phyloP scores from a whole-genome alignment of 306 rosid genomes.

The Lablab purpureus region DNA sequence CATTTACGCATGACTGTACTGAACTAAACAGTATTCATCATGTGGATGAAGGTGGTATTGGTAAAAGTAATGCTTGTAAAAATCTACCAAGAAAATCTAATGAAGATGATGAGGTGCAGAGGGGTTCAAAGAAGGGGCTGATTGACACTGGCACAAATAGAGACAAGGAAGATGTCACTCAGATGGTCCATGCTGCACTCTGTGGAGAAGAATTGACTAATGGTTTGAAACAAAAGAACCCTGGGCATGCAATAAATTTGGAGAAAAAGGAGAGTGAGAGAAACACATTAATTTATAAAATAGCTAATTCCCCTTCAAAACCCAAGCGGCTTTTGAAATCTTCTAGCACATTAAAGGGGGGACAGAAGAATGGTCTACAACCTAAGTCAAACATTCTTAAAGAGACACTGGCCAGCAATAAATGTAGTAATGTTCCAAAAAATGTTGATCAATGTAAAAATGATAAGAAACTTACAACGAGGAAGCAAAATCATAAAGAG shows the following conservation, averaged over 20 bases:
- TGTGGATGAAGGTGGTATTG: conserved; percentile 24
- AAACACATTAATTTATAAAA: conserved; percentile 38
- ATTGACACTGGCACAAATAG: conserved; percentile 21
- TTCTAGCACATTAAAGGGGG: conserved; percentile 45
- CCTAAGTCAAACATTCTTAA: conserved; percentile 42
- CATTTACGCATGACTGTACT: conserved; percentile 32
- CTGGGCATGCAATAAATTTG: conserved; percentile 29
- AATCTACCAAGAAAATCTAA: conserved; percentile 37
- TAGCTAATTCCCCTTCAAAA: conserved; percentile 32
- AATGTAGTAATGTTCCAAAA: conserved; percentile 40
- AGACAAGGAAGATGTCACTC: conserved; percentile 39
- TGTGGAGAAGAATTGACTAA: conserved; percentile 39
- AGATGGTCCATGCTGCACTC: conserved; percentile 38
- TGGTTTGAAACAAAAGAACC: conserved; percentile 40
- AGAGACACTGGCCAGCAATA: conserved; percentile 46
- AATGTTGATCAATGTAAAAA: conserved; percentile 43
- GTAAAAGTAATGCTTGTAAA: conserved; percentile 36
- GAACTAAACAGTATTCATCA: conserved; percentile 37
- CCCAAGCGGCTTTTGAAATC: conserved; percentile 48
- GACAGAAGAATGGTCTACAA: conserved; percentile 38
- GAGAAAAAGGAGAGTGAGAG: conserved; percentile 41
- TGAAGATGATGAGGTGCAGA: conserved; percentile 42
- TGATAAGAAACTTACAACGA: conserved; percentile 43
- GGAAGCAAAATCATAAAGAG: conserved; percentile 49
- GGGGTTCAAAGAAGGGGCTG: conserved; percentile 21